A percentile compares a stretch with the other conserved stretches of the same genome.
Conservation (phyloP, 345 rosid species). For the Angophora floribunda region DNA sequence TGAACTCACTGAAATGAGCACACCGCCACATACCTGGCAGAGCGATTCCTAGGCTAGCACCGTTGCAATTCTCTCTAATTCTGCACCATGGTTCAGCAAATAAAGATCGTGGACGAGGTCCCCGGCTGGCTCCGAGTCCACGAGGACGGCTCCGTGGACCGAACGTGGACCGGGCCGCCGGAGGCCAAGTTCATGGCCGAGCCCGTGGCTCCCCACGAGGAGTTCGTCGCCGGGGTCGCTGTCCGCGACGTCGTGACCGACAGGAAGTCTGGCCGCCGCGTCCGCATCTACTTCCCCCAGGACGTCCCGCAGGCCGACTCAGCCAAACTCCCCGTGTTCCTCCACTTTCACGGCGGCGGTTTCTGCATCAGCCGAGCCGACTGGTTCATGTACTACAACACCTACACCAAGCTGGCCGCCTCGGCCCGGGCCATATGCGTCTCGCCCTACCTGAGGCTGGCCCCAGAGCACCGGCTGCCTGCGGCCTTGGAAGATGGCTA, state of each 20-base stretch:
- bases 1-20: background rate
- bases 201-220: slow-evolving; percentile 33
- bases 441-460: slow-evolving; percentile 25
- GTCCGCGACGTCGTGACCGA: slow-evolving; percentile 28
- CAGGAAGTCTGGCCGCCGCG: slow-evolving; percentile 11
- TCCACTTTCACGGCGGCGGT: slow-evolving; percentile 48
- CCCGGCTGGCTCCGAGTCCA: slow-evolving; percentile 59
- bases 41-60: background rate
- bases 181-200: slow-evolving; percentile 50
- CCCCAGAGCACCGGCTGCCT: slow-evolving; percentile 38
- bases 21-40: background rate
- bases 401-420: slow-evolving; percentile 14
- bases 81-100: slow-evolving; percentile 16
- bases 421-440: slow-evolving; percentile 22
- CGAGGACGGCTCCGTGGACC: slow-evolving; percentile 50
- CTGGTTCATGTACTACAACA: slow-evolving; percentile 24
- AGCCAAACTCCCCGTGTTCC: slow-evolving; percentile 32
- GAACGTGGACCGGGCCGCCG: slow-evolving; percentile 61
- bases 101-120: slow-evolving; percentile 33
- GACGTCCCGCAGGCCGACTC: no score
- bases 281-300: slow-evolving; percentile 44
- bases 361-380: slow-evolving; percentile 36
- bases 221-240: slow-evolving; percentile 41
- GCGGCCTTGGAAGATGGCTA: slow-evolving; percentile 32
- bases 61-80: background rate